phyloP scores from a whole-genome alignment of 2,329 filamentous ascomycete species.

The Fusarium musae region DNA sequence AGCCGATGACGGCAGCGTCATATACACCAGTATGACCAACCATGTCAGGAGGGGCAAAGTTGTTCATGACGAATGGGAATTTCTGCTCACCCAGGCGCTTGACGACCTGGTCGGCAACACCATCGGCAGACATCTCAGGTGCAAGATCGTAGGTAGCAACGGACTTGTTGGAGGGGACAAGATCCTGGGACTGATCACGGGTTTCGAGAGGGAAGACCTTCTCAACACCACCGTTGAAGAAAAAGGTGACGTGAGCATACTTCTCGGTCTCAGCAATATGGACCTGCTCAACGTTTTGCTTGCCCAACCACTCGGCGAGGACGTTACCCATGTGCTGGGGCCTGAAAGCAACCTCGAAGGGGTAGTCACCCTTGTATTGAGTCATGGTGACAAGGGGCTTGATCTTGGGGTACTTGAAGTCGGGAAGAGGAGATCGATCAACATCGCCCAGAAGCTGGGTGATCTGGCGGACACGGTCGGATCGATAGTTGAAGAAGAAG shows the following conservation, averaged over 20 bases:
- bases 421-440: conserved; percentile 88
- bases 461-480: conserved; percentile 95
- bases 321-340: conserved; percentile 98
- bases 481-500: conserved; percentile 99
- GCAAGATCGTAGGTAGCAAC: conserved; percentile 95
- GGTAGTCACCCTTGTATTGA: conserved; percentile 95
- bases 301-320: conserved; percentile 94
- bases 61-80: conserved; percentile 99
- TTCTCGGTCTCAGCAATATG: conserved; percentile 99
- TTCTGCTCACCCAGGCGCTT: conserved; percentile 87
- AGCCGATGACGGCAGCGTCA: conserved; percentile 88
- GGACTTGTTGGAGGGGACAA: conserved; percentile 86
- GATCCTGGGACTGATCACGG: conserved; percentile 81
- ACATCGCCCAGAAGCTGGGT: conserved; percentile 92
- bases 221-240: conserved; percentile 99
- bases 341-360: conserved; percentile 90
- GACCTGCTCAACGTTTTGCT: conserved; percentile 90
- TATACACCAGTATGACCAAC: conserved; percentile 98
- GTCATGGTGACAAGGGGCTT: conserved; percentile 93
- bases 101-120: conserved; percentile 87
- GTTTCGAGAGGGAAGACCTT: conserved; percentile 93
- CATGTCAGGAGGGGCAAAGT: conserved; percentile 99
- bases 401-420: conserved; percentile 94
- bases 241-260: conserved; percentile 99
- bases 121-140: conserved; percentile 94